phyloP scores from a whole-genome alignment of 495 filamentous ascomycete genomes.

The Penicillium chermesinum region DNA sequence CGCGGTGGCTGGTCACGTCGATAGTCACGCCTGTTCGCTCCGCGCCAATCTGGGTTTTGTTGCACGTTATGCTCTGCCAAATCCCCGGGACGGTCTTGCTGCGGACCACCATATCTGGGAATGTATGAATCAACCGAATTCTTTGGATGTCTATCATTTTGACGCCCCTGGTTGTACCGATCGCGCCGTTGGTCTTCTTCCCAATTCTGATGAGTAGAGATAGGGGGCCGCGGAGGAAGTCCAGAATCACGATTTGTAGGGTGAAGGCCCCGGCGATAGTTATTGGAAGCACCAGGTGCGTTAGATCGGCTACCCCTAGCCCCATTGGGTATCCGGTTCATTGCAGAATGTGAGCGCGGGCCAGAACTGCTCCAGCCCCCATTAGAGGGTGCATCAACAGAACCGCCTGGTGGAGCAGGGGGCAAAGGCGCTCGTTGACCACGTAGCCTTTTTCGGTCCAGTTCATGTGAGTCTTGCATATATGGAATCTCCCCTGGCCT shows the following conservation, averaged over 20 bases:
- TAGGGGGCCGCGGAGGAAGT: conserved; percentile 38
- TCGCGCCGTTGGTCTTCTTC: conserved; percentile 30
- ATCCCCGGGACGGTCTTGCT: conserved; percentile 26
- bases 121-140: conserved; percentile 36
- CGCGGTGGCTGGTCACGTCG: conserved; percentile 27
- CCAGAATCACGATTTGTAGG: conserved; percentile 29
- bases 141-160: conserved; percentile 22
- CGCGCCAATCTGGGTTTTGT: conserved; percentile 22
- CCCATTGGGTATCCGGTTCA: conserved; percentile 32
- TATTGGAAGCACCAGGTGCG: conserved; percentile 18
- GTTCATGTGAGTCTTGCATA: conserved; percentile 92
- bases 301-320: conserved; percentile 24
- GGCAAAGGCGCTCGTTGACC: conserved; percentile 72
- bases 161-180: conserved; percentile 21
- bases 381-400: conserved; percentile 70
- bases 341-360: conserved; percentile 27
- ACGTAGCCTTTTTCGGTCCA: conserved; percentile 85
- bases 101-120: conserved; percentile 27
- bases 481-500: conserved; percentile 74
- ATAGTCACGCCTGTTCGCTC: conserved; percentile 25
- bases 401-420: conserved; percentile 84
- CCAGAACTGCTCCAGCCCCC: conserved; percentile 49
- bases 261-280: conserved; percentile 23
- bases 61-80: conserved; percentile 13
- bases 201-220: conserved; percentile 28